phyloP scores from a whole-genome alignment of 2,329 filamentous ascomycete species.

The Aaosphaeria pasadenensis region DNA sequence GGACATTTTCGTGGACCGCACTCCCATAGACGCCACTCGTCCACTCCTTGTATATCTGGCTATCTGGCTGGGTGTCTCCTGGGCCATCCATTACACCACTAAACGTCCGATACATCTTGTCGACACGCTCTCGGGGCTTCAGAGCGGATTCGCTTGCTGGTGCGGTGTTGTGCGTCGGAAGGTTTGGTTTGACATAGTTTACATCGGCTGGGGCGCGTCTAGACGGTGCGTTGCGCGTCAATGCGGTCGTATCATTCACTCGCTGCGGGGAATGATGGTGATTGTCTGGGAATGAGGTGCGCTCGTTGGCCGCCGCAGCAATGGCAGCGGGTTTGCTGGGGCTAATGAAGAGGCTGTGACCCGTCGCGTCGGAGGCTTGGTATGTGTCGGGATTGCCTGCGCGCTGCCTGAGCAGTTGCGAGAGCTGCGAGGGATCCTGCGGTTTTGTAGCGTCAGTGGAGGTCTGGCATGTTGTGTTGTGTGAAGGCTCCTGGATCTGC shows the following conservation, averaged over 20 bases:
- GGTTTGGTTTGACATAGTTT: constrained; percentile 27
- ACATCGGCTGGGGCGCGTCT: constrained; percentile 26
- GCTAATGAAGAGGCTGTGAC: constrained; percentile 1
- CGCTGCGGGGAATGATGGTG: background rate
- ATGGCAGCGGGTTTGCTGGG: background rate
- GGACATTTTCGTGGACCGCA: background rate
- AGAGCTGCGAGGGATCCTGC: constrained; percentile 37
- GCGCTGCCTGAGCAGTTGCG: constrained; percentile 33
- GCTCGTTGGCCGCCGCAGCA: background rate
- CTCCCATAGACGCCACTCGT: constrained; percentile 23
- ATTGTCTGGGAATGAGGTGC: background rate
- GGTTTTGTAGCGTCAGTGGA: constrained; percentile 18
- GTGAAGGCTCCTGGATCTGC: constrained; percentile 11
- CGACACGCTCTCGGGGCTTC: constrained; percentile 12
- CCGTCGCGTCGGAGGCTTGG: constrained; percentile 23
- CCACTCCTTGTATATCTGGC: constrained; percentile 44
- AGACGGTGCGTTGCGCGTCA: constrained; percentile 10
- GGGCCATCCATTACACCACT: constrained; percentile 32
- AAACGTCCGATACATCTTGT: constrained; percentile 37
- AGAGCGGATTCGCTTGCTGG: constrained; percentile 21
- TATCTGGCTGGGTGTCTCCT: constrained; percentile 48
- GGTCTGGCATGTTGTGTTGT: constrained; percentile 3
- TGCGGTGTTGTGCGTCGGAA: constrained; percentile 28
- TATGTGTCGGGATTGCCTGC: constrained; percentile 17
- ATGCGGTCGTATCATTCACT: constrained; percentile 5